A percentile compares a stretch with the other conserved stretches of the same genome.
Conservation (phyloP, 164 flowering plant genomes). For the Magnolia changhungtana region DNA sequence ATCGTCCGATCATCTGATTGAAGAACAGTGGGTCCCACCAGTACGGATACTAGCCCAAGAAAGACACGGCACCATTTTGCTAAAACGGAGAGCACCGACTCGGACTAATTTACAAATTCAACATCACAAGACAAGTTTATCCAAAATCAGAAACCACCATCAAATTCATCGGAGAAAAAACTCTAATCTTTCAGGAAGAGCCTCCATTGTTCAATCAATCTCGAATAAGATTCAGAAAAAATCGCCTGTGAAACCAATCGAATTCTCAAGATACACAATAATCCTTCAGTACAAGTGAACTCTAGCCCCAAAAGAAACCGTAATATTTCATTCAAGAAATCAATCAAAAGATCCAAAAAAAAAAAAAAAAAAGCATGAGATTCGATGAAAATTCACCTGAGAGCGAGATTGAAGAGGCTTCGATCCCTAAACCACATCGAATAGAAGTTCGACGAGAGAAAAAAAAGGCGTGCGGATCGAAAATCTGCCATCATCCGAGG, state of each 20-base stretch:
- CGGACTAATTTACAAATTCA: not conserved
- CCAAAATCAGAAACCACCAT: not conserved
- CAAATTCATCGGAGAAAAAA: not conserved
- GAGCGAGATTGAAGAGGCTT: conserved; percentile 16
- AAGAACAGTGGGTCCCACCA: too few relatives aligned
- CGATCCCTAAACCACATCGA: conserved; percentile 9
- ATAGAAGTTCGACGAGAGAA: not conserved
- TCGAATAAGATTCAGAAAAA: not conserved
- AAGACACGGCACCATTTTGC: not conserved
- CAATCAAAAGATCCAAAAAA: too few relatives aligned
- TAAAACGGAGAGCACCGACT: not conserved
- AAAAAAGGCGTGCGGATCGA: not conserved
- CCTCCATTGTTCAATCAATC: not conserved
- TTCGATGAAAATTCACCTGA: conserved; percentile 10
- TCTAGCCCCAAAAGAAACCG: too few relatives aligned
- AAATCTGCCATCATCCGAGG: conserved; percentile 9
- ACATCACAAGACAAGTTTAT: not conserved
- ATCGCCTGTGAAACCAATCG: too few relatives aligned
- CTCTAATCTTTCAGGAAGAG: not conserved
- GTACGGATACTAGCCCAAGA: not conserved
- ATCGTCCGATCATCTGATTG: too few relatives aligned
- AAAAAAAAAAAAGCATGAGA: not conserved
- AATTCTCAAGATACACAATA: too few relatives aligned
- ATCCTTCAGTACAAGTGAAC: too few relatives aligned
- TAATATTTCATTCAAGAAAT: too few relatives aligned